Evolutionary conservation across 2,329 filamentous ascomycete genomes (phyloP).

Genomic region (Colletotrichum abscissum): DNA sequence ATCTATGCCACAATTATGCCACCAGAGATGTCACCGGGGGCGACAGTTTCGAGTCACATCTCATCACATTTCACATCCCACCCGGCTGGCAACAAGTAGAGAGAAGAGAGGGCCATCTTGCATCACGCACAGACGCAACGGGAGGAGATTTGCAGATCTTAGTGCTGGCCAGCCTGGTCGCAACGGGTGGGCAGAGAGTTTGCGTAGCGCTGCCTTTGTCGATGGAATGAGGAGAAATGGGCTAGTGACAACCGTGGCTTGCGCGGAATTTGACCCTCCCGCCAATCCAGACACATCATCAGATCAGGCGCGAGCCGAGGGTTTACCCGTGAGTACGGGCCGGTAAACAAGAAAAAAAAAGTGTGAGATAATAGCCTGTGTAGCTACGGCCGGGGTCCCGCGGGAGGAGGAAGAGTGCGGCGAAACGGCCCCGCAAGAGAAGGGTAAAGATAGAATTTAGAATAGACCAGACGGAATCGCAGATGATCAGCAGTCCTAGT

Average conservation of each 20-base stretch:
- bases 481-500: not conserved
- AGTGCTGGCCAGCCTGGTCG: not conserved
- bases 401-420: not conserved
- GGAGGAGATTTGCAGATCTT: not conserved
- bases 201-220: constrained; percentile 7
- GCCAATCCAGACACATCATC: not conserved
- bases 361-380: not conserved
- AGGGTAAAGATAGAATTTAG: not conserved
- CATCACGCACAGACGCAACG: constrained; percentile 27
- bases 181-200: not conserved
- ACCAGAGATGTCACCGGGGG: not conserved
- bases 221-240: constrained; percentile 16
- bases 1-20: not conserved
- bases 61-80: not conserved
- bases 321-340: not conserved
- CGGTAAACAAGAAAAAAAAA: not conserved
- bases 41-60: not conserved
- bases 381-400: too few relatives aligned
- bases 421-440: not conserved
- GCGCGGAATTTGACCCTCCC: not conserved
- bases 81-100: not conserved
- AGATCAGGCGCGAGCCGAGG: not conserved
- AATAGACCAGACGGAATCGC: not conserved
- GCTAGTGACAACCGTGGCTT: constrained; percentile 32
- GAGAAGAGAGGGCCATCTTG: not conserved